Conservation (phyloP, 371 early-diverging fungal genomes). For the Thermomucor indicae-seudaticae region DNA sequence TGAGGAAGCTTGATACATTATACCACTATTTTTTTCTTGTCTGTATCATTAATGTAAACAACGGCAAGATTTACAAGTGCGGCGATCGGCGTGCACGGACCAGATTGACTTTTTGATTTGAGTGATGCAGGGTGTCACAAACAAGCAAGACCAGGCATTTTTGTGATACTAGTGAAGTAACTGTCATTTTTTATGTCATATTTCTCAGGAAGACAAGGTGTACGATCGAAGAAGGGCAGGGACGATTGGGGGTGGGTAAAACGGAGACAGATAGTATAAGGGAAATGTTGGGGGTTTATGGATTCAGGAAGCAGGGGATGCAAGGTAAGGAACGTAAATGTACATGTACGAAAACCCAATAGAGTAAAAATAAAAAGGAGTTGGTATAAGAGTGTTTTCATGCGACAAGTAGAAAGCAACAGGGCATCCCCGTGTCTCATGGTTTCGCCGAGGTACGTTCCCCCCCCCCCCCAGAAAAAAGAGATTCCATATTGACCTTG, state of each 20-base stretch:
- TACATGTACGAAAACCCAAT: conserved; percentile 10
- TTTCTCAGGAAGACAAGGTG: neutral
- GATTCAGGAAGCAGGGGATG: neutral
- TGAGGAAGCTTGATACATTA: too few relatives aligned
- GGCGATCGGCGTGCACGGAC: too few relatives aligned
- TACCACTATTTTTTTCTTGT: too few relatives aligned
- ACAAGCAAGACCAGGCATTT: too few relatives aligned
- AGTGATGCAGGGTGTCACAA: too few relatives aligned
- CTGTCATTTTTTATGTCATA: neutral
- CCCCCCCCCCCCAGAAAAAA: too few relatives aligned
- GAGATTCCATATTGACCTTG: neutral
- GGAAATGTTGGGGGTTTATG: conserved; percentile 7
- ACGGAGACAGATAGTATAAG: neutral
- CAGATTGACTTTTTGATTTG: too few relatives aligned
- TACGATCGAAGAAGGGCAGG: neutral
- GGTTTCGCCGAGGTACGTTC: neutral
- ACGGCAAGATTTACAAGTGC: too few relatives aligned
- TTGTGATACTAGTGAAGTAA: too few relatives aligned
- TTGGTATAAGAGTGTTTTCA: conserved; percentile 1
- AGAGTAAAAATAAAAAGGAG: conserved; percentile 3
- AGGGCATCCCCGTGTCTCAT: neutral
- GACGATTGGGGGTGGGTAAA: neutral
- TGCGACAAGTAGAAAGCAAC: neutral
- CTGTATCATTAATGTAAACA: too few relatives aligned
- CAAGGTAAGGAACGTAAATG: conserved; percentile 6